A percentile compares a stretch with the other conserved stretches of the same genome.
Evolutionary conservation across 129 eudicot genomes (phyloP).

Genomic region (Flaveria robusta): DNA sequence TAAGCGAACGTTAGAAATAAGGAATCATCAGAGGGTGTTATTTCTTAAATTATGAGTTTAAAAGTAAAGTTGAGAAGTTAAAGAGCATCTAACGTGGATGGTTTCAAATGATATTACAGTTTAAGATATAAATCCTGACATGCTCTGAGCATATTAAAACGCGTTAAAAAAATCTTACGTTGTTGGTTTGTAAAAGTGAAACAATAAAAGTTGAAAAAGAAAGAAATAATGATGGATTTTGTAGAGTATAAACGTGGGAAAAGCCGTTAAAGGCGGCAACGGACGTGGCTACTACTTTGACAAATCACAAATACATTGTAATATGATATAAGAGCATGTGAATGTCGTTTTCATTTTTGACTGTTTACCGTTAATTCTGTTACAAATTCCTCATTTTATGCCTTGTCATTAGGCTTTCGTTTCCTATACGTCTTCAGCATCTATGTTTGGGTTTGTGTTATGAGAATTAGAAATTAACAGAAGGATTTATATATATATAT

Average conservation of each 20-base stretch:
- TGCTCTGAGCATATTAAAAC: too few relatives aligned
- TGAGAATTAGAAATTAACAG: too few relatives aligned
- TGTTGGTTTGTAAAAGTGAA: not conserved
- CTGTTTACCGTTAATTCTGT: slow-evolving; percentile 49
- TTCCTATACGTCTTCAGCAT: not conserved
- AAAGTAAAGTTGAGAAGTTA: not conserved
- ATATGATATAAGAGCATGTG: slow-evolving; percentile 40
- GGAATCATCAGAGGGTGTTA: too few relatives aligned
- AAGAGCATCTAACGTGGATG: not conserved
- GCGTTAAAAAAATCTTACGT: too few relatives aligned
- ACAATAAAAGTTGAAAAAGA: not conserved
- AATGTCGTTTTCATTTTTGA: slow-evolving; percentile 37
- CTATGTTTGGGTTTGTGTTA: too few relatives aligned
- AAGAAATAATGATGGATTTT: slow-evolving; percentile 2
- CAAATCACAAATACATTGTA: not conserved
- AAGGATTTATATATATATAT: too few relatives aligned
- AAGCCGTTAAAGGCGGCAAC: slow-evolving; percentile 49
- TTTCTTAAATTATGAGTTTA: too few relatives aligned
- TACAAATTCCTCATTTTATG: slow-evolving; percentile 30
- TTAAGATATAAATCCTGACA: too few relatives aligned
- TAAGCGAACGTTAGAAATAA: too few relatives aligned
- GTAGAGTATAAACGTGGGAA: slow-evolving; percentile 19
- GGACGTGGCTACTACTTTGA: slow-evolving; percentile 37
- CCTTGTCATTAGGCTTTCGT: slow-evolving; percentile 43
- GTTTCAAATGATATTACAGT: too few relatives aligned